phyloP scores from a whole-genome alignment of 208 protist species.

The Entamoeba invadens region DNA sequence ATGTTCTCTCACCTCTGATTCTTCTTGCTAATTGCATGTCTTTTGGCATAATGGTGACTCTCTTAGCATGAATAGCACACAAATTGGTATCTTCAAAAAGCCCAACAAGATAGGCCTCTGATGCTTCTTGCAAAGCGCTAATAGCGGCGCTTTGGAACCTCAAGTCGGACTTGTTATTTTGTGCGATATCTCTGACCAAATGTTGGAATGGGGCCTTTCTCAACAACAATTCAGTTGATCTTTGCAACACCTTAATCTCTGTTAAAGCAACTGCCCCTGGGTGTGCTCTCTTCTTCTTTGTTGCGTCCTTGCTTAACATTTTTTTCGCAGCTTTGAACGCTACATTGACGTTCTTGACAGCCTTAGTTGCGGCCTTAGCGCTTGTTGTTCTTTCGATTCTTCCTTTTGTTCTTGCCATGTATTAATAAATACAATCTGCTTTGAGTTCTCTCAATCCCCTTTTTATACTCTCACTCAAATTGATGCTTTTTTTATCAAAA shows the following conservation, averaged over 20 bases:
- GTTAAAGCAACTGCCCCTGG: background rate
- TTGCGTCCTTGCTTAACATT: background rate
- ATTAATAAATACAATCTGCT: no score
- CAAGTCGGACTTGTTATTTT: background rate
- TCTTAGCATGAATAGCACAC: constrained; percentile 58
- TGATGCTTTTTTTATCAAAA: no score
- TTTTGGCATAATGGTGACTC: constrained; percentile 60
- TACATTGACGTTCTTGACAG: background rate
- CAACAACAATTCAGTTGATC: background rate
- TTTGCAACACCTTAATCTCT: constrained; percentile 3
- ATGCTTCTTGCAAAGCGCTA: background rate
- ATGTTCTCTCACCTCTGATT: constrained; percentile 21
- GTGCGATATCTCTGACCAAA: background rate
- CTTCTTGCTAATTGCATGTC: constrained; percentile 44
- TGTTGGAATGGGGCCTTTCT: background rate
- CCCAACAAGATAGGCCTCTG: constrained; percentile 64
- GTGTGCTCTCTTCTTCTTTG: background rate
- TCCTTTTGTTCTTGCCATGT: background rate
- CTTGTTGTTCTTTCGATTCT: background rate
- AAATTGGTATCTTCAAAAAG: constrained; percentile 71
- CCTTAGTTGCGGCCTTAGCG: background rate
- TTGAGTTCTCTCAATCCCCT: no score
- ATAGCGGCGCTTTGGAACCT: background rate
- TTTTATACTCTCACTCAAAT: no score
- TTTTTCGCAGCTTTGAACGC: background rate